Conservation (phyloP, 108 stramenopile species). For the Skeletonema marinoi region DNA sequence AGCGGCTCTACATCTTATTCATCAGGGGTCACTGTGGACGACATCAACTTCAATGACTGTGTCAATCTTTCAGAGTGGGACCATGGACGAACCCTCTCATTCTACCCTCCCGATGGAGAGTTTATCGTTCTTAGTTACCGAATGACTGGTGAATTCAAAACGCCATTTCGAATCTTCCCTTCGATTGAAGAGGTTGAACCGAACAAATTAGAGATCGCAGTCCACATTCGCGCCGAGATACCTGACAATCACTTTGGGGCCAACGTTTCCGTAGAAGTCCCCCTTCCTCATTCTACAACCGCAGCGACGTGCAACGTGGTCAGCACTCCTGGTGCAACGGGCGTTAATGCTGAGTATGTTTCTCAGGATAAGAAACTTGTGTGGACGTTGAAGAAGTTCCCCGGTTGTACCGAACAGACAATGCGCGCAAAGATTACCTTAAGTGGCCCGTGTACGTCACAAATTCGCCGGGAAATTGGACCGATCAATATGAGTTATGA, state of each 20-base stretch:
- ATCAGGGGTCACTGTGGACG: slow-evolving; percentile 86
- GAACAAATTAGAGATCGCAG: slow-evolving; percentile 85
- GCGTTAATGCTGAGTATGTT: slow-evolving; percentile 84
- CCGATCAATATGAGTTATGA: slow-evolving; percentile 98
- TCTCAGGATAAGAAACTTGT: slow-evolving; percentile 81
- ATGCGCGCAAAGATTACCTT: slow-evolving; percentile 88
- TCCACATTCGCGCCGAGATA: slow-evolving; percentile 96
- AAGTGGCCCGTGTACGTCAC: slow-evolving; percentile 75
- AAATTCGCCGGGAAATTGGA: slow-evolving; percentile 91
- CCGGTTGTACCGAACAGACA: slow-evolving; percentile 94
- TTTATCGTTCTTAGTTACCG: slow-evolving; percentile 98
- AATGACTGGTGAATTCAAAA: slow-evolving; percentile 95
- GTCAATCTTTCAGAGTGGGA: slow-evolving; percentile 97
- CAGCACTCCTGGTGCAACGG: slow-evolving; percentile 59
- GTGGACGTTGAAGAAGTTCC: slow-evolving; percentile 98
- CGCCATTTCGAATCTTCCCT: slow-evolving; percentile 97
- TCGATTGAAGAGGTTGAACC: slow-evolving; percentile 92
- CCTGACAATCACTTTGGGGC: slow-evolving; percentile 95
- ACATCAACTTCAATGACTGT: slow-evolving; percentile 99
- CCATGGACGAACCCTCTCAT: slow-evolving; percentile 80
- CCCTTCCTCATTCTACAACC: slow-evolving; percentile 82
- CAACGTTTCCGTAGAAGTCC: slow-evolving; percentile 91
- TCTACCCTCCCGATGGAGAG: slow-evolving; percentile 99
- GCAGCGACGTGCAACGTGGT: slow-evolving; percentile 76
- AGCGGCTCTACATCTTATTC: slow-evolving; percentile 61